Evolutionary conservation across 805 yeast species (phyloP).

Genomic region (Kluyveromyces wickerhamii): DNA sequence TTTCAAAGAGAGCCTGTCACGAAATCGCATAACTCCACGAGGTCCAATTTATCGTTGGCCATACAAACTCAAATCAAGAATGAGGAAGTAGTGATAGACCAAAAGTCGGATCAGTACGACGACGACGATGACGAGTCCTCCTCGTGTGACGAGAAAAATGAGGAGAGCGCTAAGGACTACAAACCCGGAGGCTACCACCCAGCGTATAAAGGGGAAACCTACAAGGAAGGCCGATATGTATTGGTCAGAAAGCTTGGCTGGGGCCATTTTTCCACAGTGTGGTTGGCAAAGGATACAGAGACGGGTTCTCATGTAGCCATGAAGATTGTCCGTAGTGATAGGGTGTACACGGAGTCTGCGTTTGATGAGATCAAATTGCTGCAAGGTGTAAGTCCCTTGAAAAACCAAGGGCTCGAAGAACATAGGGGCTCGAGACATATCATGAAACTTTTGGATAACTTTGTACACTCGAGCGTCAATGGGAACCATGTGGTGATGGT

Average conservation of each 20-base stretch:
- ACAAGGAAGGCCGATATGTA: slow-evolving; percentile 66
- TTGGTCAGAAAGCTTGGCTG: slow-evolving; percentile 90
- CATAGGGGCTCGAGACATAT: slow-evolving; percentile 82
- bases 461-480: slow-evolving; percentile 80
- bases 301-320: slow-evolving; percentile 76
- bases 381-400: slow-evolving; percentile 54
- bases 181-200: slow-evolving; percentile 95
- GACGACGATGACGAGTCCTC: slow-evolving; percentile 31
- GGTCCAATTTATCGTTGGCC: slow-evolving; percentile 24
- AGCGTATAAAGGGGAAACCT: slow-evolving; percentile 77
- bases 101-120: slow-evolving; percentile 18
- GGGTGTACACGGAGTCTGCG: slow-evolving; percentile 89
- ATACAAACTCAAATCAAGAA: slow-evolving; percentile 11
- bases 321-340: slow-evolving; percentile 87
- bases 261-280: slow-evolving; percentile 97
- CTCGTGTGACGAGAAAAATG: slow-evolving; percentile 45
- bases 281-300: slow-evolving; percentile 64
- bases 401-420: slow-evolving; percentile 26
- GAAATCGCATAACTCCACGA: slow-evolving; percentile 7
- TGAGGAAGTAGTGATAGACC: slow-evolving; percentile 12
- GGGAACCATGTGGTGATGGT: slow-evolving; percentile 96
- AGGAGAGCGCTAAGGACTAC: slow-evolving; percentile 82
- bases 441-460: slow-evolving; percentile 73
- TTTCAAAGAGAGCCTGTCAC: slow-evolving; percentile 9
- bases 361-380: slow-evolving; percentile 83